Conservation (phyloP, 495 filamentous ascomycete genomes). For the Penicillium bovifimosum region DNA sequence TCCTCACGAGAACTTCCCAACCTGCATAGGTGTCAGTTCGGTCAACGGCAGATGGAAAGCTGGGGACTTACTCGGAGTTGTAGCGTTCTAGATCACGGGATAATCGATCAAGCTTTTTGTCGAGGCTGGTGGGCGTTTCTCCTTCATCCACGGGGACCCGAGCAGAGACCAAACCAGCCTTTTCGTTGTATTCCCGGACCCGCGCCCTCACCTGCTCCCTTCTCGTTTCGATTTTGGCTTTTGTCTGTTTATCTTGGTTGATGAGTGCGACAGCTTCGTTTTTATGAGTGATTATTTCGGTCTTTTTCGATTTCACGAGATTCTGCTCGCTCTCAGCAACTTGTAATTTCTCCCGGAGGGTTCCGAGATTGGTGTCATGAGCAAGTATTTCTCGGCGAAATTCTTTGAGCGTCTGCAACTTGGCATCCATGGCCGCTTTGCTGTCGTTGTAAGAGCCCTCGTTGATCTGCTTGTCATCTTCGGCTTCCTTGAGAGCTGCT, state of each 20-base stretch:
- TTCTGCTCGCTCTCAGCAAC: conserved; percentile 57
- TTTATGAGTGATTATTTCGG: conserved; percentile 54
- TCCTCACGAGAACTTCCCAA: conserved; percentile 64
- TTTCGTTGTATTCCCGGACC: conserved; percentile 49
- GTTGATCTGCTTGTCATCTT: conserved; percentile 43
- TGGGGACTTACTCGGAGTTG: conserved; percentile 42
- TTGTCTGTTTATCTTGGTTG: conserved; percentile 44
- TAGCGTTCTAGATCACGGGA: conserved; percentile 47
- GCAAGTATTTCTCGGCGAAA: conserved; percentile 37
- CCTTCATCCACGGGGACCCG: conserved; percentile 63
- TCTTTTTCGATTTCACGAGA: conserved; percentile 45
- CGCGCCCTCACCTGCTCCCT: conserved; percentile 39
- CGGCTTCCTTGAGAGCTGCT: conserved; percentile 43
- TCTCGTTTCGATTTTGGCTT: conserved; percentile 36
- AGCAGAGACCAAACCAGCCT: conserved; percentile 52
- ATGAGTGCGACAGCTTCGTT: conserved; percentile 56
- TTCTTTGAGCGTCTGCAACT: conserved; percentile 38
- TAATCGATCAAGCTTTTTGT: conserved; percentile 58
- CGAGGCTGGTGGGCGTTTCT: conserved; percentile 59
- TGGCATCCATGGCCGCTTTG: conserved; percentile 43
- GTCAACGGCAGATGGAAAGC: background rate
- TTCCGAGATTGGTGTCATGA: conserved; percentile 36
- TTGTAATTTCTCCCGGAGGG: conserved; percentile 37
- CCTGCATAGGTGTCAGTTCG: conserved; percentile 30
- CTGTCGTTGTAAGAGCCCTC: conserved; percentile 49